Percentiles rank a stretch among this genome's conserved stretches.
phyloP scores from a whole-genome alignment of 139 green algal species.

The Volvox reticuliferus region DNA sequence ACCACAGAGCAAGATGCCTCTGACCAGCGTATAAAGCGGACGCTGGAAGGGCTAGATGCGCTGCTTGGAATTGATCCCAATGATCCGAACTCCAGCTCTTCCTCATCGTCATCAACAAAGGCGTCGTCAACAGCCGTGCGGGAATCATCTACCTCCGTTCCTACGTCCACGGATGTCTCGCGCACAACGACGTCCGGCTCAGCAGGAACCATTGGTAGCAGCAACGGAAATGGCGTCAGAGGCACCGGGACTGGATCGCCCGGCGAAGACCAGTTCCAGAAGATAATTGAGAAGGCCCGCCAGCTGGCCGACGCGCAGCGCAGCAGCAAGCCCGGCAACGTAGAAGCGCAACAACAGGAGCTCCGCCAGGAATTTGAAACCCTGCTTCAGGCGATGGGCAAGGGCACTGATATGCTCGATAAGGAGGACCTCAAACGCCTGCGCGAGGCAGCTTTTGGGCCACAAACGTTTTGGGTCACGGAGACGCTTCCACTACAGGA shows the following conservation, averaged over 20 bases:
- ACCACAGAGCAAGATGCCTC: background rate
- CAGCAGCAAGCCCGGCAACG: constrained; percentile 21
- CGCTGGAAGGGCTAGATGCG: constrained; percentile 80
- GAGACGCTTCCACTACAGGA: constrained; percentile 67
- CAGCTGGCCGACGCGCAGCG: constrained; percentile 47
- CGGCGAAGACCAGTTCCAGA: constrained; percentile 52
- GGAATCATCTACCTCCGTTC: background rate
- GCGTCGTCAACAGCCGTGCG: constrained; percentile 11
- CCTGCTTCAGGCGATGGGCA: constrained; percentile 59
- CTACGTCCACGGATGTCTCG: background rate
- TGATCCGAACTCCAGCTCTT: constrained; percentile 32
- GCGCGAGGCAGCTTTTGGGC: constrained; percentile 84
- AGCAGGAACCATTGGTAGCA: background rate
- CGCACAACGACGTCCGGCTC: background rate
- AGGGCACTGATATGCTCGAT: constrained; percentile 41
- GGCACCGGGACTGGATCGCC: constrained; percentile 28
- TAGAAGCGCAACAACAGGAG: constrained; percentile 57
- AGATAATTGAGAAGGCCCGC: constrained; percentile 61
- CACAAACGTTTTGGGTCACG: constrained; percentile 88
- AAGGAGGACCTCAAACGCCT: constrained; percentile 75
- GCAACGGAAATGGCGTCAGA: background rate
- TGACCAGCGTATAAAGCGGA: constrained; percentile 67
- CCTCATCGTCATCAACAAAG: constrained; percentile 6
- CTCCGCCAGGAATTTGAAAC: constrained; percentile 81
- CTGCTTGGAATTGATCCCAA: constrained; percentile 86